Conservation (phyloP, 768 basidiomycete species). For the Podaxis pistillaris region DNA sequence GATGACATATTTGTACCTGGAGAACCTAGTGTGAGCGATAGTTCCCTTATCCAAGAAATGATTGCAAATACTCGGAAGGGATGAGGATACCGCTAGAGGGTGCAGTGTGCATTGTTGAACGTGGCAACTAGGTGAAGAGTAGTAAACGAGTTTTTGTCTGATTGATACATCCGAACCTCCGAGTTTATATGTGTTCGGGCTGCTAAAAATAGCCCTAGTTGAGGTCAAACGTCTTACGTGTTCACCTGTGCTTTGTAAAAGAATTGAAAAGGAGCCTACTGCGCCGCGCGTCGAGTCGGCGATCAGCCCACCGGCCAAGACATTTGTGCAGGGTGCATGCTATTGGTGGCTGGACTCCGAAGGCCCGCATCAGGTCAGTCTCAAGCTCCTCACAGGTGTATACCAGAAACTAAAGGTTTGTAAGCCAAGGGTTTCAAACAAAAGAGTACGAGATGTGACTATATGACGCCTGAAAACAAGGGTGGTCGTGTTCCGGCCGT, state of each 20-base stretch:
- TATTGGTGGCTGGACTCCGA: too few species aligned
- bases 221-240: neutral
- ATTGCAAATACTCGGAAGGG: neutral
- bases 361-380: too few species aligned
- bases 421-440: too few species aligned
- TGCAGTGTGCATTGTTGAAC: neutral
- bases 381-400: too few species aligned
- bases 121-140: neutral
- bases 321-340: too few species aligned
- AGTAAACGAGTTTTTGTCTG: neutral
- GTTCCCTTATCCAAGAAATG: neutral
- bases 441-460: too few species aligned
- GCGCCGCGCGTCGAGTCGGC: too few species aligned
- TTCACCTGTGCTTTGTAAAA: neutral
- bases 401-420: too few species aligned
- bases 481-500: too few species aligned
- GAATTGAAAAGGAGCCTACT: too few species aligned
- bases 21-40: neutral
- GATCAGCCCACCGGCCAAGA: too few species aligned
- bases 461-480: too few species aligned
- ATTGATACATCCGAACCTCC: neutral
- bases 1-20: constrained; percentile 41
- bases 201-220: neutral
- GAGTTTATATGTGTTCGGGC: neutral
- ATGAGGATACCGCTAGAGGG: neutral